Evolutionary conservation across 805 yeast species (phyloP).

Genomic region (Myxozyma kluyveri): DNA sequence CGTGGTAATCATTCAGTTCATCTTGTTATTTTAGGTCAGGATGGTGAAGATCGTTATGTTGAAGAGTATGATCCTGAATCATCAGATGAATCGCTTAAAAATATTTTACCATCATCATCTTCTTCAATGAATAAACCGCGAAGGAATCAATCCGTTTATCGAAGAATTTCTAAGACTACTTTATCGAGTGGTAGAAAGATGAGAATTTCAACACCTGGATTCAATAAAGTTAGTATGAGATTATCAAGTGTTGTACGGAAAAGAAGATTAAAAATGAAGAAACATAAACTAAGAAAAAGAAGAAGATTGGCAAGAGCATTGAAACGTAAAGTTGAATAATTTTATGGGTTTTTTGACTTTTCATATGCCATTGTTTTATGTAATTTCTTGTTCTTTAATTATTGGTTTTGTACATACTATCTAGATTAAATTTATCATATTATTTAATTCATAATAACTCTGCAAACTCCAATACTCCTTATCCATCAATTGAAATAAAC

Average conservation of each 20-base stretch:
- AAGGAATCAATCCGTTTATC: too few relatives aligned
- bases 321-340: constrained; percentile 37
- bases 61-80: constrained; percentile 2
- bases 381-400: not conserved
- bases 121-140: too few relatives aligned
- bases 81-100: not conserved
- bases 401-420: not conserved
- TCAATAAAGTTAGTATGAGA: constrained; percentile 12
- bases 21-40: constrained; percentile 2
- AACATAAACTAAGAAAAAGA: constrained; percentile 95
- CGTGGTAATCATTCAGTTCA: constrained; percentile 7
- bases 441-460: not conserved
- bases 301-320: constrained; percentile 77
- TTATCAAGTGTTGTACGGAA: constrained; percentile 44
- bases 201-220: too few relatives aligned
- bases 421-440: not conserved
- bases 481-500: too few relatives aligned
- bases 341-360: too few relatives aligned
- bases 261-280: constrained; percentile 93
- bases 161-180: too few relatives aligned
- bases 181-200: too few relatives aligned
- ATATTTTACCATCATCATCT: too few relatives aligned
- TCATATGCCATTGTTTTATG: not conserved
- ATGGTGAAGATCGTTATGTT: not conserved
- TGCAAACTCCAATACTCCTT: too few relatives aligned